Conservation (phyloP, 1,139 yeast genomes). For the Taiozyma sp. region DNA sequence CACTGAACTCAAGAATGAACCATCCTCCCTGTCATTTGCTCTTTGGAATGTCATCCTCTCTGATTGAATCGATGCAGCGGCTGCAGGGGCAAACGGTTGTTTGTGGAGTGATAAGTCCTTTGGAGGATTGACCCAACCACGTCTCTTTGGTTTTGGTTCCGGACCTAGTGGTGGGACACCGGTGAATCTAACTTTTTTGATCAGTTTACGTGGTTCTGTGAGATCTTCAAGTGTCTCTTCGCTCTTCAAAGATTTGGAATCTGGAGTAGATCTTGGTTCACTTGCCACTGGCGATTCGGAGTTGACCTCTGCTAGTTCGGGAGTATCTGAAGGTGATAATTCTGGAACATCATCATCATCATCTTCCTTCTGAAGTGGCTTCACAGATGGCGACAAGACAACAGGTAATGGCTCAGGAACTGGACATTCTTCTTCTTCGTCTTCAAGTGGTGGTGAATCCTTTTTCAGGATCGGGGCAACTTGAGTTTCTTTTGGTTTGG, state of each 20-base stretch:
- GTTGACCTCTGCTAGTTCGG: constrained; percentile 3
- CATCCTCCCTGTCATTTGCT: constrained; percentile 6
- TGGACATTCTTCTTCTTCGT: not conserved
- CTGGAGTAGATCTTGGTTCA: not conserved
- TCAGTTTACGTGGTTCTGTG: not conserved
- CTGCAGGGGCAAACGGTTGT: constrained; percentile 9
- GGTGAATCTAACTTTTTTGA: constrained; percentile 22
- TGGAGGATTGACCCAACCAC: constrained; percentile 21
- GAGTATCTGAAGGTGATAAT: not conserved
- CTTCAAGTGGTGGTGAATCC: not conserved
- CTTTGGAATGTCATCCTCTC: constrained; percentile 21
- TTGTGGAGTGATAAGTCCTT: constrained; percentile 5
- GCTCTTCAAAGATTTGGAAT: not conserved
- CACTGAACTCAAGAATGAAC: not conserved
- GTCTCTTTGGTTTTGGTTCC: constrained; percentile 16
- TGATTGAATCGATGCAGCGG: constrained; percentile 22
- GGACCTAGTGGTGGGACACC: constrained; percentile 23
- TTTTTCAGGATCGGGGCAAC: not conserved
- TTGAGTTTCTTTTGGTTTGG: not conserved
- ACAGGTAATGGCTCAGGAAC: not conserved
- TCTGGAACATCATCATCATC: not conserved
- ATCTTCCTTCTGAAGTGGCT: not conserved
- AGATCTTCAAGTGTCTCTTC: not conserved
- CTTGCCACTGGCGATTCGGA: constrained; percentile 4
- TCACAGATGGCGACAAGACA: not conserved